Percentiles rank a stretch among this genome's conserved stretches.
phyloP scores from a whole-genome alignment of 306 rosid genomes.

The Medicago arabica region DNA sequence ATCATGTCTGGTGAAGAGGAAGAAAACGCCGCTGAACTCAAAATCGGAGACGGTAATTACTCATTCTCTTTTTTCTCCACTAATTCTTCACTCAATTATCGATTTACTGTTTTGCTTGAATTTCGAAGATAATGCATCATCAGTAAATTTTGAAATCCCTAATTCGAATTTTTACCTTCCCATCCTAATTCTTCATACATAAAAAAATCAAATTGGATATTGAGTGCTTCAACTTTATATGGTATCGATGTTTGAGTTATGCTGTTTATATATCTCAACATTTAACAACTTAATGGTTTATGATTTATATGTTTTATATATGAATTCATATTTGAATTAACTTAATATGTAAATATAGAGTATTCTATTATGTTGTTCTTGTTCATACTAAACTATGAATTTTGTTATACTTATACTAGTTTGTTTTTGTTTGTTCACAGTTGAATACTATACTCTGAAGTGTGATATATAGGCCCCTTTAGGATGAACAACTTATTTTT shows the following conservation, averaged over 20 bases:
- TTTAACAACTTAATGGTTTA: neutral
- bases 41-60: slow-evolving; percentile 86
- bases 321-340: neutral
- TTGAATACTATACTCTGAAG: too few species aligned
- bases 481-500: too few species aligned
- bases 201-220: too few species aligned
- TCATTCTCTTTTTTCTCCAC: neutral
- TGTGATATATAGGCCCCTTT: too few species aligned
- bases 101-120: neutral
- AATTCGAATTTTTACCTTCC: neutral
- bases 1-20: slow-evolving; percentile 94
- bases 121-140: too few species aligned
- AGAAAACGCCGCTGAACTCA: slow-evolving; percentile 95
- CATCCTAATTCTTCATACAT: neutral
- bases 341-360: too few species aligned
- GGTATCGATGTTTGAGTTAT: neutral
- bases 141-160: neutral
- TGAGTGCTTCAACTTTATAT: neutral
- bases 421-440: too few species aligned
- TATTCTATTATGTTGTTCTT: too few species aligned
- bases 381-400: too few species aligned
- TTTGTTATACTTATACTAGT: too few species aligned
- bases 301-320: neutral
- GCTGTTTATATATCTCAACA: neutral
- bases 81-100: neutral